A percentile compares a stretch with the other conserved stretches of the same genome.
Evolutionary conservation across 495 filamentous ascomycete genomes (phyloP).

Genomic region (Neurospora hispaniola): DNA sequence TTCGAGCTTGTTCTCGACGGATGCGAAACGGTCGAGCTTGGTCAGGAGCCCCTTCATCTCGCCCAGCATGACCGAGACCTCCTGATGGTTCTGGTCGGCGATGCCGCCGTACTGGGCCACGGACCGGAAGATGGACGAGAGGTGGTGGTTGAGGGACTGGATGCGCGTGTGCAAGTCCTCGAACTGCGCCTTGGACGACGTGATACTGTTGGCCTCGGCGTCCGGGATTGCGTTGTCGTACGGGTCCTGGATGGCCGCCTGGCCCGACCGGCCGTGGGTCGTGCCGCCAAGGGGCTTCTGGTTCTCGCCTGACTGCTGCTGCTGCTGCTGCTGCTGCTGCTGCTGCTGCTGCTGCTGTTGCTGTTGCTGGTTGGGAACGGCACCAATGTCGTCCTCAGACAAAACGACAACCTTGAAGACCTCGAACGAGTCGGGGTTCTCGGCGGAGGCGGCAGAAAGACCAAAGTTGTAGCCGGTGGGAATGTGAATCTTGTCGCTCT

Average conservation of each 20-base stretch:
- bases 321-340: constrained; percentile 19
- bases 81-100: constrained; percentile 49
- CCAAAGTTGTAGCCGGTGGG: constrained; percentile 79
- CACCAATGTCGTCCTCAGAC: constrained; percentile 27
- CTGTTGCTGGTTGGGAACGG: constrained; percentile 18
- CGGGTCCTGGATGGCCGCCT: constrained; percentile 19
- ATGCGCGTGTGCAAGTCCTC: constrained; percentile 72
- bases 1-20: constrained; percentile 40
- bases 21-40: constrained; percentile 29
- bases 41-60: constrained; percentile 29
- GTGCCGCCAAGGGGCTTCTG: constrained; percentile 1
- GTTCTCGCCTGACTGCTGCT: constrained; percentile 10
- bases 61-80: constrained; percentile 32
- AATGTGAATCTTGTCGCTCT: constrained; percentile 64
- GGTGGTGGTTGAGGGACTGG: constrained; percentile 61
- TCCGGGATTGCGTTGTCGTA: constrained; percentile 38
- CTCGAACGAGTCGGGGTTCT: constrained; percentile 91
- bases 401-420: constrained; percentile 74
- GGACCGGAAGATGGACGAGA: constrained; percentile 57
- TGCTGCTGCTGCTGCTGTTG: constrained; percentile 29
- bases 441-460: constrained; percentile 75
- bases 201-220: constrained; percentile 34
- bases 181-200: constrained; percentile 55
- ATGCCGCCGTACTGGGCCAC: constrained; percentile 39
- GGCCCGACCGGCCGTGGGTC: constrained; percentile 10